Percentiles rank a stretch among this genome's conserved stretches.
phyloP scores from a whole-genome alignment of 768 basidiomycete species.

The Clavaria fumosa region DNA sequence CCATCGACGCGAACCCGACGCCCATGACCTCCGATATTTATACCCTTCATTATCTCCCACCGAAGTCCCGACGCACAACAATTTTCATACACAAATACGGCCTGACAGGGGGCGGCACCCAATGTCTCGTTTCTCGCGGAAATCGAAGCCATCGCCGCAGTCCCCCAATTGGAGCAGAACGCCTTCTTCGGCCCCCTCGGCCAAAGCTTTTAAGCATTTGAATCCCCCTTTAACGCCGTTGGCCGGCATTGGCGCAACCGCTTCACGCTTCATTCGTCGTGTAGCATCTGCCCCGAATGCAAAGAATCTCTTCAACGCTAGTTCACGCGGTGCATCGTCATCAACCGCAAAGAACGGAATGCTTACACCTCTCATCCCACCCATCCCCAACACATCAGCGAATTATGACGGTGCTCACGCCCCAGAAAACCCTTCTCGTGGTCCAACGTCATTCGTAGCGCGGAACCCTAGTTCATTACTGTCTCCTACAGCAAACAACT shows the following conservation, averaged over 20 bases:
- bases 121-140: constrained; percentile 18
- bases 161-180: constrained; percentile 28
- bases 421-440: no score
- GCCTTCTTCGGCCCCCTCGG: constrained; percentile 30
- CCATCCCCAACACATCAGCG: constrained; percentile 35
- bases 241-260: constrained; percentile 61
- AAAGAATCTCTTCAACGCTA: constrained; percentile 68
- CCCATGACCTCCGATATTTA: constrained; percentile 21
- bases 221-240: no score
- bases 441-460: no score
- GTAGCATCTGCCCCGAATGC: constrained; percentile 96
- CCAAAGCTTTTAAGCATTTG: constrained; percentile 44
- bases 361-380: constrained; percentile 53
- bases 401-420: no score
- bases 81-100: constrained; percentile 36
- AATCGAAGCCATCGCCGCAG: constrained; percentile 31
- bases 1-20: constrained; percentile 14
- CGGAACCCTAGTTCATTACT: no score
- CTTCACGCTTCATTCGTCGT: constrained; percentile 82
- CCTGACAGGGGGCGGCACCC: no score
- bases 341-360: constrained; percentile 67
- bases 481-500: no score
- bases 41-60: constrained; percentile 22
- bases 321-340: constrained; percentile 39
- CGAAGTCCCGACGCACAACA: constrained; percentile 25